Conservation (phyloP, 108 stramenopile genomes). For the Cyclotella distinguenda region DNA sequence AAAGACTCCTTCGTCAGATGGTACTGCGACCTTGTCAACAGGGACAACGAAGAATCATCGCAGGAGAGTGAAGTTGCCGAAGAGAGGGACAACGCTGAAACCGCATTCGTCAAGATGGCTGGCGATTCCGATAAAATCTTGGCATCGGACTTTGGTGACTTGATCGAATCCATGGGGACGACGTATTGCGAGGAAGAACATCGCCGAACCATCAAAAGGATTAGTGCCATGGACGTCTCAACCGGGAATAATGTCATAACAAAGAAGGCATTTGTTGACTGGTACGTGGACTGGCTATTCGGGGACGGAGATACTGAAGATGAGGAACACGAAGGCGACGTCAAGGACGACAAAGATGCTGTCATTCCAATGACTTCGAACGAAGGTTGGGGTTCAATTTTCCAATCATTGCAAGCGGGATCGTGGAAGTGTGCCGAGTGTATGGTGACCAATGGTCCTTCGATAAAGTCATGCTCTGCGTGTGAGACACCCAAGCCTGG, state of each 20-base stretch:
- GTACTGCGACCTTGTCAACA: slow-evolving; percentile 62
- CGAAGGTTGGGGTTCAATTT: slow-evolving; percentile 54
- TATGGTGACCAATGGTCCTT: slow-evolving; percentile 66
- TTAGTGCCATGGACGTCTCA: slow-evolving; percentile 29
- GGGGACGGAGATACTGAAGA: slow-evolving; percentile 67
- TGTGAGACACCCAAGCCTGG: slow-evolving; percentile 84
- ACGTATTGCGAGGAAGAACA: slow-evolving; percentile 90
- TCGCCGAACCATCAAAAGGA: slow-evolving; percentile 55
- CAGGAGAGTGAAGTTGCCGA: slow-evolving; percentile 64
- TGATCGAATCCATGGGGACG: slow-evolving; percentile 82
- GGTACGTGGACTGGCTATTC: slow-evolving; percentile 90
- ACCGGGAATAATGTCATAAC: slow-evolving; percentile 33
- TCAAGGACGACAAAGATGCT: slow-evolving; percentile 5
- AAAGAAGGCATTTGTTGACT: slow-evolving; percentile 62
- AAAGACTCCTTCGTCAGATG: slow-evolving; percentile 61
- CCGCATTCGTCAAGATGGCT: slow-evolving; percentile 42
- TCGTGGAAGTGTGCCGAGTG: slow-evolving; percentile 88
- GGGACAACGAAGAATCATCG: slow-evolving; percentile 44
- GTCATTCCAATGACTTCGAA: slow-evolving; percentile 13
- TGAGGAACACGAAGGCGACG: slow-evolving; percentile 25
- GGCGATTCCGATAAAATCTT: slow-evolving; percentile 33
- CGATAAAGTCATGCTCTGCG: slow-evolving; percentile 56
- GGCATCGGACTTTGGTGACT: slow-evolving; percentile 57
- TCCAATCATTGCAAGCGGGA: slow-evolving; percentile 55
- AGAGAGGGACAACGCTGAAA: slow-evolving; percentile 58